phyloP scores from a whole-genome alignment of 768 basidiomycete genomes.

The Russula vinacea region DNA sequence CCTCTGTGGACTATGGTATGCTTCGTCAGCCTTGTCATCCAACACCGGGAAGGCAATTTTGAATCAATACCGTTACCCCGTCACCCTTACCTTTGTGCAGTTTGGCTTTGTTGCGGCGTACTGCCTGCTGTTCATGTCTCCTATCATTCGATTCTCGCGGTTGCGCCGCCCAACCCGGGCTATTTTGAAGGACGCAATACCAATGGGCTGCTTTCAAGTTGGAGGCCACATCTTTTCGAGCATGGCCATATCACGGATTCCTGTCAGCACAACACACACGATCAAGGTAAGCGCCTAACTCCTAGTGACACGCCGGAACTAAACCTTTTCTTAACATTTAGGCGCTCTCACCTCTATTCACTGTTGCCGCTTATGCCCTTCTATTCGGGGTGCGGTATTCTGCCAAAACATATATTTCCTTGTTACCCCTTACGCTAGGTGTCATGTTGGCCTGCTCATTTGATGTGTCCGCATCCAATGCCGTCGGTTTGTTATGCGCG shows the following conservation, averaged over 20 bases:
- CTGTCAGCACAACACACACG: slow-evolving; percentile 96
- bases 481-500: slow-evolving; percentile 85
- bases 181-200: slow-evolving; percentile 76
- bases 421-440: slow-evolving; percentile 91
- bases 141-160: slow-evolving; percentile 60
- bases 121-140: slow-evolving; percentile 82
- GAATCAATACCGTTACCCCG: slow-evolving; percentile 87
- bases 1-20: slow-evolving; percentile 90
- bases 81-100: slow-evolving; percentile 96
- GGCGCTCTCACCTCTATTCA: slow-evolving; percentile 97
- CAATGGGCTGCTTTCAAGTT: slow-evolving; percentile 98
- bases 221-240: slow-evolving; percentile 97
- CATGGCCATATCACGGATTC: slow-evolving; percentile 93
- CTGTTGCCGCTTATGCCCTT: slow-evolving; percentile 91
- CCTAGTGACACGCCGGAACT: slow-evolving; percentile 5
- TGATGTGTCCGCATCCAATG: slow-evolving; percentile 84
- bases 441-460: slow-evolving; percentile 98
- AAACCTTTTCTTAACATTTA: slow-evolving; percentile 35
- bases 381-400: slow-evolving; percentile 95
- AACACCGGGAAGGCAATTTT: slow-evolving; percentile 97
- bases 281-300: slow-evolving; percentile 72
- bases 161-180: slow-evolving; percentile 67
- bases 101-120: slow-evolving; percentile 91
- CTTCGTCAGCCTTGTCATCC: slow-evolving; percentile 86
- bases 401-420: slow-evolving; percentile 82